Percentiles rank a stretch among this genome's conserved stretches.
Conservation (phyloP, 139 green algal species). For the Pseudopediastrum boryanum region DNA sequence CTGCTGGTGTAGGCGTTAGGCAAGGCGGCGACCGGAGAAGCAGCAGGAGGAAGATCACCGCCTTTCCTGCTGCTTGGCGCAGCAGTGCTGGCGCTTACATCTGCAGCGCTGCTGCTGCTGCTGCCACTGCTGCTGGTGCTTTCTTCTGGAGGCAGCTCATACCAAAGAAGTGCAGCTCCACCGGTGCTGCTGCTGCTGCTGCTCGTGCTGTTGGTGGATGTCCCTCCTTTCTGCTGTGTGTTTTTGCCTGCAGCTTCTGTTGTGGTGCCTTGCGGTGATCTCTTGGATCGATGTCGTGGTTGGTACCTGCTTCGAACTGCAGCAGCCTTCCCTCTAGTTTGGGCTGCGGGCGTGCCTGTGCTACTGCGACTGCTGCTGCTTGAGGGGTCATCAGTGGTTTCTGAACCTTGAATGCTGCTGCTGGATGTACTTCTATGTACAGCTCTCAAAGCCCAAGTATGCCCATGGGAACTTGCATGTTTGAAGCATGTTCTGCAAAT, state of each 20-base stretch:
- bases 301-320: neutral
- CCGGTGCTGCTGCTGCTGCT: neutral
- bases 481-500: too few relatives aligned
- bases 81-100: neutral
- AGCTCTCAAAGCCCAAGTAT: too few relatives aligned
- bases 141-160: neutral
- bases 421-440: too few relatives aligned
- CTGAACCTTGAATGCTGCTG: neutral
- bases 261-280: too few relatives aligned
- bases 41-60: too few relatives aligned
- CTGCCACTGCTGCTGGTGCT: neutral
- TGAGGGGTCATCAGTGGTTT: neutral
- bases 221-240: neutral
- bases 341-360: too few relatives aligned
- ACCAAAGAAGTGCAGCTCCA: neutral
- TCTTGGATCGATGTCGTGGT: neutral
- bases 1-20: neutral
- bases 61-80: neutral
- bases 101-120: slow-evolving; percentile 3
- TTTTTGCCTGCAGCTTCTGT: neutral
- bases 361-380: neutral
- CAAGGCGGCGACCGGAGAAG: too few relatives aligned
- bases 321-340: neutral
- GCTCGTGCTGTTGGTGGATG: neutral
- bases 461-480: too few relatives aligned